Conservation (phyloP, 2,329 filamentous ascomycete species). For the Saccharata proteae region DNA sequence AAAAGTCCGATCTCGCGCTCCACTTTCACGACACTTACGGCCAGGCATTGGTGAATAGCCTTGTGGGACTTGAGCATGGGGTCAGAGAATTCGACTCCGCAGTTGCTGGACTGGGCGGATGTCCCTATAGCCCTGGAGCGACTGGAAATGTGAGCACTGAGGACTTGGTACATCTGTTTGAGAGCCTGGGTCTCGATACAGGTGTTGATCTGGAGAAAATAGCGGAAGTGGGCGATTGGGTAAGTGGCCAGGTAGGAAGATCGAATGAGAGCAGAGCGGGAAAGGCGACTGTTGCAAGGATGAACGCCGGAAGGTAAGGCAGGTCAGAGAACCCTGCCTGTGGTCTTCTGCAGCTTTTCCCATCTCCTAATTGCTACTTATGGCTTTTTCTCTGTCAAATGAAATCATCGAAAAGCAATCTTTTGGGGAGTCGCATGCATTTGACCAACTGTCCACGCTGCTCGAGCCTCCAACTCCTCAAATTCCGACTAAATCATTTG, state of each 20-base stretch:
- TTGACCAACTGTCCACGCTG: too few relatives aligned
- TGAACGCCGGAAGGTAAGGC: too few relatives aligned
- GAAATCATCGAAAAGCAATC: too few relatives aligned
- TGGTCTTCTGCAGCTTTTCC: too few relatives aligned
- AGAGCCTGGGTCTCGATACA: conserved; percentile 62
- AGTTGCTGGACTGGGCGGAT: conserved; percentile 70
- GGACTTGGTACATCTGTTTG: conserved; percentile 65
- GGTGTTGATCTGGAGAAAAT: conserved; percentile 42
- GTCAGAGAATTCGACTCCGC: conserved; percentile 69
- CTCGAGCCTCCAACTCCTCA: too few relatives aligned
- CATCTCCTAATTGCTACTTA: too few relatives aligned
- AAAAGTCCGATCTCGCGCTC: conserved; percentile 60
- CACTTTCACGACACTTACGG: conserved; percentile 89
- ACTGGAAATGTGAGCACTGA: conserved; percentile 81
- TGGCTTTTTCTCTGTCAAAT: too few relatives aligned
- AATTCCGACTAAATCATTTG: too few relatives aligned
- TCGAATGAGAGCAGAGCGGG: conserved; percentile 27
- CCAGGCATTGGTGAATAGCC: conserved; percentile 71
- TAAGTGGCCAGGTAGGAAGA: conserved; percentile 22
- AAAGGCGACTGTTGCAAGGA: conserved; percentile 7
- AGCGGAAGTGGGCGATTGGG: conserved; percentile 26
- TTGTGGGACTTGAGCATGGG: conserved; percentile 64
- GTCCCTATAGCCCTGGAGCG: conserved; percentile 73
- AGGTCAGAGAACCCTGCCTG: too few relatives aligned
- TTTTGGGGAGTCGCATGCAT: too few relatives aligned